Percentiles rank a stretch among this genome's conserved stretches.
Conservation (phyloP, 148 eudicot genomes). For the Fagopyrum homotropicum region DNA sequence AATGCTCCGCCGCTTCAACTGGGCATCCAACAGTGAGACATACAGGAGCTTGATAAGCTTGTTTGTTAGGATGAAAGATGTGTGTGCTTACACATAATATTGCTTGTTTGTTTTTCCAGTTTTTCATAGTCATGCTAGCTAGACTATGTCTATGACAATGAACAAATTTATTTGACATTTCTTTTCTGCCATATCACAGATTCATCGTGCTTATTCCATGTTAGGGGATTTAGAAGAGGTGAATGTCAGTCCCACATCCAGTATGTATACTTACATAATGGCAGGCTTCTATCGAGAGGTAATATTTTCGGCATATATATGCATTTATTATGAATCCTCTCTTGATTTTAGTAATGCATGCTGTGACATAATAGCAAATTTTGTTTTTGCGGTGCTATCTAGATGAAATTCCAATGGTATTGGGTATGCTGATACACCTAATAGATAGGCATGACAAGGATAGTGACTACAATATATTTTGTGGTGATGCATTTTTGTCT, state of each 20-base stretch:
- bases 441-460: background rate
- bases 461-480: slow-evolving; percentile 2
- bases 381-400: slow-evolving; percentile 2
- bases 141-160: background rate
- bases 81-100: slow-evolving; percentile 32
- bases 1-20: slow-evolving; percentile 30
- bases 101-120: background rate
- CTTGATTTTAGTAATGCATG: background rate
- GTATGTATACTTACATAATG: slow-evolving; percentile 71
- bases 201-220: slow-evolving; percentile 62
- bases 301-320: slow-evolving; percentile 6
- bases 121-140: background rate
- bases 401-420: background rate
- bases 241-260: slow-evolving; percentile 41
- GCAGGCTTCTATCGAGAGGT: slow-evolving; percentile 85
- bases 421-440: background rate
- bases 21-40: slow-evolving; percentile 56
- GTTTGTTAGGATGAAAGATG: slow-evolving; percentile 79
- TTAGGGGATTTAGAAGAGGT: slow-evolving; percentile 40
- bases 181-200: slow-evolving; percentile 33
- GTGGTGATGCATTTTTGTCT: background rate
- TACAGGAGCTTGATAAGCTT: slow-evolving; percentile 65
- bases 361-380: background rate
- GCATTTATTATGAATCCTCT: background rate
- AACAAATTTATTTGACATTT: background rate